These are phyloP conservation scores for Aspergillus fijiensis DNA, from an alignment of 2,329 filamentous ascomycete genomes.

Conservation along the genomic window DNA sequence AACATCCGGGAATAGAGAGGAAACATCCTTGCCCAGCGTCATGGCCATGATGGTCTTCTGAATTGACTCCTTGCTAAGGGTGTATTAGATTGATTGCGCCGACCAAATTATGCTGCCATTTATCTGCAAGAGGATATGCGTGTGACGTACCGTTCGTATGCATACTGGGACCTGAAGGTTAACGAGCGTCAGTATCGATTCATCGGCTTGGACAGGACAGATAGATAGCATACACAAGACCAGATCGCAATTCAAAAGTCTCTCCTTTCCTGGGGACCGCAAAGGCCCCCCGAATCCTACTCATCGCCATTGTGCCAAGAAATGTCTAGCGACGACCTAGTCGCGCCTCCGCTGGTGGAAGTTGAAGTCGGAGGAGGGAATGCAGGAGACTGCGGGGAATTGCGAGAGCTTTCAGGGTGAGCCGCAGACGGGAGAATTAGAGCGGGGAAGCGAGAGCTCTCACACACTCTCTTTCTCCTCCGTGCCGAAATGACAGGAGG, in stretches of 20 bases:
- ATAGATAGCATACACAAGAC: conserved; percentile 63
- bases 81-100: conserved; percentile 28
- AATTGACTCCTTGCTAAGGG: conserved; percentile 82
- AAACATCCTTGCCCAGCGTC: conserved; percentile 98
- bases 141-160: conserved; percentile 73
- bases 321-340: conserved; percentile 38
- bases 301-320: conserved; percentile 73
- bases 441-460: conserved; percentile 1
- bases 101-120: not conserved
- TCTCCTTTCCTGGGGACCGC: conserved; percentile 92
- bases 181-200: conserved; percentile 34
- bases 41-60: conserved; percentile 99
- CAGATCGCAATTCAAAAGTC: conserved; percentile 94
- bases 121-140: not conserved
- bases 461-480: not conserved
- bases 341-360: conserved; percentile 34
- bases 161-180: conserved; percentile 80
- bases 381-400: conserved; percentile 34
- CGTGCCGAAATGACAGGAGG: conserved; percentile 5
- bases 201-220: conserved; percentile 16
- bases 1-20: conserved; percentile 92
- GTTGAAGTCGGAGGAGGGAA: conserved; percentile 14
- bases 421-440: conserved; percentile 13
- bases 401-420: conserved; percentile 31
- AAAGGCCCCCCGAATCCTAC: conserved; percentile 92